Conservation (phyloP, 2,329 filamentous ascomycete genomes). For the Colletotrichum sidae region DNA sequence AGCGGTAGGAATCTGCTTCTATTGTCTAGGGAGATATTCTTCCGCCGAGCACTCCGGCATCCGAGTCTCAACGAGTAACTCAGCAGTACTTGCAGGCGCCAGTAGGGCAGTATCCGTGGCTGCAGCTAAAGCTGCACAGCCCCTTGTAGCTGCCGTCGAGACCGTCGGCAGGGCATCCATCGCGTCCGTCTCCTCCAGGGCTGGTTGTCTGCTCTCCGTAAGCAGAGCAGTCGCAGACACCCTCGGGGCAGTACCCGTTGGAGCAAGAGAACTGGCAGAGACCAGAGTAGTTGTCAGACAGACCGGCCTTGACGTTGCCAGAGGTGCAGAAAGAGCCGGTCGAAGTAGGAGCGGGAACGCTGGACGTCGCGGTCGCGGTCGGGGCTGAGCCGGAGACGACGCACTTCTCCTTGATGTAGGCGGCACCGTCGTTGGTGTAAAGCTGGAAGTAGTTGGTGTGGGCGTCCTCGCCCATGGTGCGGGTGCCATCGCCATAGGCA, state of each 20-base stretch:
- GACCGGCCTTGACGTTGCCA: constrained; percentile 45
- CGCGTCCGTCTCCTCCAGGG: constrained; percentile 39
- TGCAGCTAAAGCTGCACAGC: constrained; percentile 59
- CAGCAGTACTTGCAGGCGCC: constrained; percentile 44
- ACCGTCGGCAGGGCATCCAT: constrained; percentile 49
- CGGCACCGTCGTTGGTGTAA: constrained; percentile 29
- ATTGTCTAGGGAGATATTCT: too few relatives aligned
- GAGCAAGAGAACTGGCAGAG: constrained; percentile 49
- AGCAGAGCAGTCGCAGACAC: constrained; percentile 47
- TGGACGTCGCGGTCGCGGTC: constrained; percentile 21
- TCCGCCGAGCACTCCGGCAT: too few relatives aligned
- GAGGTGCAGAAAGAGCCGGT: constrained; percentile 40
- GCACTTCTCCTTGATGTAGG: constrained; percentile 36
- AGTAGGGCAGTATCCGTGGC: constrained; percentile 58
- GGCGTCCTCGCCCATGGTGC: constrained; percentile 41
- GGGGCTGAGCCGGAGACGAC: constrained; percentile 11
- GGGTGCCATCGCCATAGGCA: constrained; percentile 45
- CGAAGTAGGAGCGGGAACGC: constrained; percentile 23
- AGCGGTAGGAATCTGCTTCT: too few relatives aligned
- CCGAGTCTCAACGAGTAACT: neutral
- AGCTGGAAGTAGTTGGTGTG: constrained; percentile 49
- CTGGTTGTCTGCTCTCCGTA: constrained; percentile 44
- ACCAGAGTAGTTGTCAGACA: constrained; percentile 45
- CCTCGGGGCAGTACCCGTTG: constrained; percentile 48
- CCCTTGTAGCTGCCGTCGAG: constrained; percentile 53